A percentile compares a stretch with the other conserved stretches of the same genome.
These are phyloP conservation scores for Triangularia verruculosa DNA, from an alignment of 2,329 filamentous ascomycete species.

Conservation along the genomic window DNA sequence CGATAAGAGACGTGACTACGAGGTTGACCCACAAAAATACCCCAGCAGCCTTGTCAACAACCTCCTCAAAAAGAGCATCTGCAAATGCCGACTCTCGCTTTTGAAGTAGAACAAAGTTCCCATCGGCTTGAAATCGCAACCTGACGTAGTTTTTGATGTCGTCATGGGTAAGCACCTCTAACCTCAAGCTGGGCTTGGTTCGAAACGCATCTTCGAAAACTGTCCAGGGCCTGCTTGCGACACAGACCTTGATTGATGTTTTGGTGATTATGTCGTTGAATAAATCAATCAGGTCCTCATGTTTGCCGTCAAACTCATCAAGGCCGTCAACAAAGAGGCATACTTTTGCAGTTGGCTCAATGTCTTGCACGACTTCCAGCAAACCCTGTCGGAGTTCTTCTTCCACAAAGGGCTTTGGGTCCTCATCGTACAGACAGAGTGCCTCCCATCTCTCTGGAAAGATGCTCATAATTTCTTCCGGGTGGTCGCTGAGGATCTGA, in stretches of 20 bases:
- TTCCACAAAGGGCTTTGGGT: too few relatives aligned
- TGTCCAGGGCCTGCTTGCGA: neutral
- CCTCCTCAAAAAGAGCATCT: neutral
- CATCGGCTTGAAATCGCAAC: neutral
- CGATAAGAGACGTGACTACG: neutral
- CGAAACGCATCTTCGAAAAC: neutral
- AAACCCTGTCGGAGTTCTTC: neutral
- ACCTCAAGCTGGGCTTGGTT: neutral
- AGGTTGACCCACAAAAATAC: conserved; percentile 2
- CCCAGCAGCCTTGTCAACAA: neutral
- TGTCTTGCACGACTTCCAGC: neutral
- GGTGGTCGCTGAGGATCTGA: too few relatives aligned
- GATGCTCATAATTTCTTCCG: too few relatives aligned
- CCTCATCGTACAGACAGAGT: too few relatives aligned
- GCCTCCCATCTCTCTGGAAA: too few relatives aligned
- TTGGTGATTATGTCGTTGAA: neutral
- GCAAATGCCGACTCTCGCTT: neutral
- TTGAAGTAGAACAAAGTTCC: neutral
- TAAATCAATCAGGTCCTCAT: neutral
- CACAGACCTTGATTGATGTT: neutral
- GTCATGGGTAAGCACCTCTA: too few relatives aligned
- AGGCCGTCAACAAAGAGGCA: neutral
- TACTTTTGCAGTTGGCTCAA: neutral
- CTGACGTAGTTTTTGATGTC: neutral
- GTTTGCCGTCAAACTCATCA: conserved; percentile 2